phyloP scores from a whole-genome alignment of 805 yeast species.

The Lipomyces japonicus region DNA sequence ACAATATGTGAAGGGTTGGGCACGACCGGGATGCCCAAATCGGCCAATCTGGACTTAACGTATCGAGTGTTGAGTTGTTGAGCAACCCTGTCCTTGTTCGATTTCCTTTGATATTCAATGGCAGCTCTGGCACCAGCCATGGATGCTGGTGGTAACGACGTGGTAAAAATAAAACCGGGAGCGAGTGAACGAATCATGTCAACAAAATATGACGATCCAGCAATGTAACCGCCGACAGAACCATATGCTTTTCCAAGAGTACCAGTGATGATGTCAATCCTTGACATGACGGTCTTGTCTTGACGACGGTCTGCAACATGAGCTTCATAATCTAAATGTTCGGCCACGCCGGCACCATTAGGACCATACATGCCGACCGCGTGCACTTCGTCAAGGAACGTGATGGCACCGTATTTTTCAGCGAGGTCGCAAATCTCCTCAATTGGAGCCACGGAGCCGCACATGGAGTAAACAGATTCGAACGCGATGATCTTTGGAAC shows the following conservation, averaged over 20 bases:
- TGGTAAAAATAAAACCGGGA: constrained; percentile 96
- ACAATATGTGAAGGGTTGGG: constrained; percentile 98
- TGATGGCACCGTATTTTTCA: constrained; percentile 93
- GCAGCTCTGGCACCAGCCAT: constrained; percentile 95
- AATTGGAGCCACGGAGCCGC: constrained; percentile 95
- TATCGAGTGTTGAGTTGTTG: constrained; percentile 85
- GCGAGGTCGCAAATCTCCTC: constrained; percentile 91
- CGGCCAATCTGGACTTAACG: constrained; percentile 67
- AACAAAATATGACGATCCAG: constrained; percentile 74
- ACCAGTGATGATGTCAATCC: constrained; percentile 95
- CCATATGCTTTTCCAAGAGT: constrained; percentile 97
- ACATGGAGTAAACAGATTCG: constrained; percentile 97
- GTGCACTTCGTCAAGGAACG: constrained; percentile 97
- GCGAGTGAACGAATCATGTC: constrained; percentile 97
- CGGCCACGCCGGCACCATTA: constrained; percentile 99
- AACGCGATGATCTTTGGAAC: constrained; percentile 94
- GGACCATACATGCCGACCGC: constrained; percentile 99
- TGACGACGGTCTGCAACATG: constrained; percentile 60
- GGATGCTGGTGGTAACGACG: constrained; percentile 93
- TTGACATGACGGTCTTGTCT: constrained; percentile 68
- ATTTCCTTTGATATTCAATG: constrained; percentile 74
- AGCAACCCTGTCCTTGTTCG: constrained; percentile 69
- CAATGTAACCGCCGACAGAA: constrained; percentile 95
- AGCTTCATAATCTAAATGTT: constrained; percentile 83
- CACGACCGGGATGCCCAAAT: constrained; percentile 84